Conservation (phyloP, 371 early-diverging fungal species). For the Circinella minor region DNA sequence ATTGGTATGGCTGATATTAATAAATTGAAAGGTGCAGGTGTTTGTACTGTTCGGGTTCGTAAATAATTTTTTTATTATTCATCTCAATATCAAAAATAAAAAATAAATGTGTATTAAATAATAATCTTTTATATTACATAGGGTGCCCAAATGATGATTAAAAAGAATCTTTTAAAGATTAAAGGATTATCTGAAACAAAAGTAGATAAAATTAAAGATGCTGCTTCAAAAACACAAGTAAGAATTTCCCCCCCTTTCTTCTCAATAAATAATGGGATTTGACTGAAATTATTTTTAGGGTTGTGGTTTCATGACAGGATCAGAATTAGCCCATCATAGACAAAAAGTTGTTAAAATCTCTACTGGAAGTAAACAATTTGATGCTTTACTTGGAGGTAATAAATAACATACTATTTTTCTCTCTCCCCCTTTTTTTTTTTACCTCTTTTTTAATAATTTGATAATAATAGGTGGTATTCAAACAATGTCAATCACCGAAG, state of each 20-base stretch:
- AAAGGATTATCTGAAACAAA: slow-evolving; percentile 89
- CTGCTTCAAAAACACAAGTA: slow-evolving; percentile 61
- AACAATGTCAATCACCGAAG: slow-evolving; percentile 88
- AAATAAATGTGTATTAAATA: background rate
- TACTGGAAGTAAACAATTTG: slow-evolving; percentile 92
- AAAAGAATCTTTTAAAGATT: slow-evolving; percentile 67
- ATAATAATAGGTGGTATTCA: slow-evolving; percentile 78
- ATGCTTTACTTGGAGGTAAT: slow-evolving; percentile 83
- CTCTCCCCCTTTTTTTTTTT: background rate
- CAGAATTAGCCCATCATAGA: slow-evolving; percentile 81
- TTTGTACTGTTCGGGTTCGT: slow-evolving; percentile 69
- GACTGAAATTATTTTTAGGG: slow-evolving; percentile 21
- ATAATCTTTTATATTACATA: slow-evolving; percentile 34
- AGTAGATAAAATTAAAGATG: slow-evolving; percentile 88
- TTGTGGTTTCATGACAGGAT: slow-evolving; percentile 83
- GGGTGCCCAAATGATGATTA: slow-evolving; percentile 86
- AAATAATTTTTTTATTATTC: background rate
- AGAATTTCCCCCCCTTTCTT: background rate
- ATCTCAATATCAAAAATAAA: no score
- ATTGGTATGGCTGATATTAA: slow-evolving; percentile 81
- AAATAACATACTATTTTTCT: slow-evolving; percentile 5
- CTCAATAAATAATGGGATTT: background rate
- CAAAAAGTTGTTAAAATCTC: slow-evolving; percentile 80
- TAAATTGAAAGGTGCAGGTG: slow-evolving; percentile 82
- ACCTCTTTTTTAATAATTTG: background rate